Evolutionary conservation across 2,329 filamentous ascomycete genomes (phyloP), one percentile per base, ranked within the genome.

Genomic region (Xylaria digitata): DNA sequence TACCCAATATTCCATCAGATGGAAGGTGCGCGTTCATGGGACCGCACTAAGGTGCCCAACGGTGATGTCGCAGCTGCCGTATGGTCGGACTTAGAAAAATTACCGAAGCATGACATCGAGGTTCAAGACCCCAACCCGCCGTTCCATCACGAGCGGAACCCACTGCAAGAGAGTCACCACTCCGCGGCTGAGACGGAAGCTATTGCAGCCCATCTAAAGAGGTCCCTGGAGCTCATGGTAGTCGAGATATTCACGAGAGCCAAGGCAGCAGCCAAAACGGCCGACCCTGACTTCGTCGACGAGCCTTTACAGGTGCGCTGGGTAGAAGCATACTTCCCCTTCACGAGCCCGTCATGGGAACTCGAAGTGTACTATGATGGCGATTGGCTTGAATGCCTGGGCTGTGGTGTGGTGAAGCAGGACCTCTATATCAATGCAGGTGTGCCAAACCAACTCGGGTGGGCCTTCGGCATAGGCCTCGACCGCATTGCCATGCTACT

Each of bases 1-100:
- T 98, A 98, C 80, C 96, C 96, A 0, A 89, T 97, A 65, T 99
- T 99, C 80, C 96, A 99, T 81, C 96, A 99, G 82, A 98, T 98
- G 94, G 96, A 99, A 79, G 95, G 94, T 13, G 95, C 95, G 8
- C 86, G 91, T 73, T 90, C 94, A 61, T 99, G 96, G 95, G 91
- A 96, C 76, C 87, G 93, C 9, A 83, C 77, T 32, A 85, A 82
- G 77, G 87, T 86, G 50, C 84, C 82, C 61, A 82, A 79, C 66
- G 85, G 84, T 19, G 86, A 91, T 70, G 78, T 94, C 19, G 87
- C 87, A 0, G 82, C 87, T 17, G 86, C 87, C 13, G 89, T 98
- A 7, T 87, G 85, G 82, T 85, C 85, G 42, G 93, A 97, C 75
- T 73, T 96, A 32, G 86, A 88, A 60, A 84, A 81, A 61, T 85